Conservation (phyloP, 345 rosid genomes). For the Lepidium sativum region DNA sequence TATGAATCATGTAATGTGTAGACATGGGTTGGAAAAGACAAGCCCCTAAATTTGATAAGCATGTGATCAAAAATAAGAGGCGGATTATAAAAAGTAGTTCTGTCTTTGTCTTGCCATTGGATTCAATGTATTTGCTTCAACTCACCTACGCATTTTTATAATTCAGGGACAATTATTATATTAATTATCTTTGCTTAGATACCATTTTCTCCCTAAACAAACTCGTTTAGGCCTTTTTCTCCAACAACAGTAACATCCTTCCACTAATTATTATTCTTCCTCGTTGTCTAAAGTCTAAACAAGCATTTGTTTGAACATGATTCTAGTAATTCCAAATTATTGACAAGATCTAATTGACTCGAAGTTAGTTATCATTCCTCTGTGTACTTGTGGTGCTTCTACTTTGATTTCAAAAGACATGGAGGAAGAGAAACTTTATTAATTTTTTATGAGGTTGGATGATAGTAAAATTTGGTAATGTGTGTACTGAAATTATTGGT, state of each 20-base stretch:
- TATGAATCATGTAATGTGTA: not conserved
- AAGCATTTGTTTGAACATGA: not conserved
- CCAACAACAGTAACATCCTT: not conserved
- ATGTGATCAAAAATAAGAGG: slow-evolving; percentile 29
- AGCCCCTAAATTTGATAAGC: slow-evolving; percentile 30
- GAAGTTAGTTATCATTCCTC: not conserved
- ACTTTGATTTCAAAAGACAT: too few relatives aligned
- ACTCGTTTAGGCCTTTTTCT: slow-evolving; percentile 14
- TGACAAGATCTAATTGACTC: not conserved
- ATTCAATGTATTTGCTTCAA: slow-evolving; percentile 26
- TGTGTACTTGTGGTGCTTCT: too few relatives aligned
- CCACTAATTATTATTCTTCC: not conserved
- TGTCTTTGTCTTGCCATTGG: slow-evolving; percentile 13
- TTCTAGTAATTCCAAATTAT: not conserved
- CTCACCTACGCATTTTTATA: slow-evolving; percentile 8
- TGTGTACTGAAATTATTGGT: too few relatives aligned
- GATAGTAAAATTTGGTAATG: too few relatives aligned
- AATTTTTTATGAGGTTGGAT: too few relatives aligned
- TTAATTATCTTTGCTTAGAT: slow-evolving; percentile 10
- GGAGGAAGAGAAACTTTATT: too few relatives aligned
- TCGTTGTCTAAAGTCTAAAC: not conserved
- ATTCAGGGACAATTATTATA: not conserved
- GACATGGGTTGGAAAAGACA: slow-evolving; percentile 23
- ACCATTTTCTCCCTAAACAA: not conserved
- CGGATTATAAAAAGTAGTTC: slow-evolving; percentile 17